These are phyloP conservation scores for Dipteronia sinensis DNA, from an alignment of 345 rosid species.

Conservation along the genomic window DNA sequence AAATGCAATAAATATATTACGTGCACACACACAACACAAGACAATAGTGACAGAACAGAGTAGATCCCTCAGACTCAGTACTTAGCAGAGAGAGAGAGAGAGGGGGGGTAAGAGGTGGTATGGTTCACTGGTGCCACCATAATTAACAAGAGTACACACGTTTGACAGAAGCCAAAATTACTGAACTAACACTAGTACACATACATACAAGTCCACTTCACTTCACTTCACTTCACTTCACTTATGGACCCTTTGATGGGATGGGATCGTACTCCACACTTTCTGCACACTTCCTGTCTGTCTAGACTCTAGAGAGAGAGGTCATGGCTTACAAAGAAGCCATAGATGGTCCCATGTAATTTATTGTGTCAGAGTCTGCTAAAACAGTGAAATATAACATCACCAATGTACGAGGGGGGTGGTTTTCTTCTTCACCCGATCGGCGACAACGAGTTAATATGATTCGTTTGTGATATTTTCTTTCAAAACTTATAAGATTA, in stretches of 20 bases:
- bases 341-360: conserved; percentile 32
- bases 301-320: conserved; percentile 1
- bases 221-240: conserved; percentile 30
- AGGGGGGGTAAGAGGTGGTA: neutral
- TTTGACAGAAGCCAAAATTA: conserved; percentile 14
- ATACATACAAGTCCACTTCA: conserved; percentile 13
- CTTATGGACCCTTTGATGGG: conserved; percentile 9
- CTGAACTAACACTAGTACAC: neutral
- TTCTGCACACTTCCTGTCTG: conserved; percentile 31
- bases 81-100: neutral
- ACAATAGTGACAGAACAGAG: conserved; percentile 21
- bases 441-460: neutral
- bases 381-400: neutral
- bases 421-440: neutral
- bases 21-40: neutral
- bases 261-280: conserved; percentile 33
- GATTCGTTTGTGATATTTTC: neutral
- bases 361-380: conserved; percentile 25
- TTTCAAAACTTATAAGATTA: neutral
- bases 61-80: conserved; percentile 20
- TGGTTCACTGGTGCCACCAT: conserved; percentile 18
- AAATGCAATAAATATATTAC: conserved; percentile 19
- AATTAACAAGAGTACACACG: conserved; percentile 26
- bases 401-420: neutral
- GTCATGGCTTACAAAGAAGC: neutral